Base-by-base conservation (phyloP, 371 early-diverging fungal species). In the Haplosporangium sp. region DNA sequence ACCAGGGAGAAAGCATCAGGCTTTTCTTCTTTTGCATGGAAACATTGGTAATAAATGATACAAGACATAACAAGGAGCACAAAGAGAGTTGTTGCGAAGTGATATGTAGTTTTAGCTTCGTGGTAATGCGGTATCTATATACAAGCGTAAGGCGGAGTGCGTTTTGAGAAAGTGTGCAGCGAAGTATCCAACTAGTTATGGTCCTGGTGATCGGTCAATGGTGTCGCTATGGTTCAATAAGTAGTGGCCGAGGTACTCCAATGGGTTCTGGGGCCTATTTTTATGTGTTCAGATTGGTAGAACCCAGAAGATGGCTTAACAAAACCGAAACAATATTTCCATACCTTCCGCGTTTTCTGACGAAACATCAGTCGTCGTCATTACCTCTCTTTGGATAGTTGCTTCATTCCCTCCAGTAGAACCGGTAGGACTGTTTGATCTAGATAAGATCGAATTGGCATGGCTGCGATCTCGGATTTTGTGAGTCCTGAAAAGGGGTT, bases 401-500 rank as follows among this genome's bases (percentile, higher is more conserved):
- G 73, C 70, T 89, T 89, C 83, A 90, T 81, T n/a, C 91, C 91
- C 59, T 90, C 89, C 21, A 89, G 69, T n/a, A 90, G 68, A 2
- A 86, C 84, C 38, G 89, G 90, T 0, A 88, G 83, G 7, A 90
- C 90, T 7, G 88, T 85, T 2, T 84, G 80, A 64, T 90, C 91
- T 6, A 90, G 76, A 69, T 90, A 90, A 5, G 86, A 62, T 23
- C 91, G 81, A 18, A 87, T 83, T 14, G 89, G 81, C 52, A 86
- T 79, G 7, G 59, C 73, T 7, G 56, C 62, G 11, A 79, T 51
- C 36, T 73, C 67, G 5, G 76, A 61, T 45, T 69, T 73, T n/a
- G 73, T 50, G 8, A 81, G 50, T 23, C 77, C 66, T 20, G 71
- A 66, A 14, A 76, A 20, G 7, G 76, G 76, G 47, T 76, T 76